Percentiles rank a stretch among this genome's conserved stretches.
Evolutionary conservation across 228 moss, liverwort and hornwort genomes (phyloP).

Genomic region (Sphagnum magellanicum): DNA sequence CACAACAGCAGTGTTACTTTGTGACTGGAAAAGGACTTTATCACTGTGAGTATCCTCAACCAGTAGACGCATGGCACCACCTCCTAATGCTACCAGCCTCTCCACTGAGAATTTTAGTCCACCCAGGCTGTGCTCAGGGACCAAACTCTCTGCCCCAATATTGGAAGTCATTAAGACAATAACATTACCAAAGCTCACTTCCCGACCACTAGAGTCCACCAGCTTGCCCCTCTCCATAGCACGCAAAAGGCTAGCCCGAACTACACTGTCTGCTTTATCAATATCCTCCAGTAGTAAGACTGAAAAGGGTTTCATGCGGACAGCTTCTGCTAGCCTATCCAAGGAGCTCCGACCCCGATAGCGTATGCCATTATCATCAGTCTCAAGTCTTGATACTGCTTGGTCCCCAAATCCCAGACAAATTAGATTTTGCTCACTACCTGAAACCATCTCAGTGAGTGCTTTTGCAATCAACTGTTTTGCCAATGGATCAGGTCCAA

Average conservation of each 20-base stretch:
- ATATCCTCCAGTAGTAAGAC: slow-evolving; percentile 84
- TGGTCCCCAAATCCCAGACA: slow-evolving; percentile 32
- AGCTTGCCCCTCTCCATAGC: slow-evolving; percentile 88
- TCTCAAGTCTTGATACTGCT: slow-evolving; percentile 21
- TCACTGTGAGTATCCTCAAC: slow-evolving; percentile 24
- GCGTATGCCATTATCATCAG: slow-evolving; percentile 24
- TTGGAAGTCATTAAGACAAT: slow-evolving; percentile 73
- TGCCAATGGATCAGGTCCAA: slow-evolving; percentile 73
- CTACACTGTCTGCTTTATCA: slow-evolving; percentile 45
- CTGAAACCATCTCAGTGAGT: slow-evolving; percentile 58
- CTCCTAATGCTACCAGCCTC: slow-evolving; percentile 21
- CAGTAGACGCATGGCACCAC: slow-evolving; percentile 11
- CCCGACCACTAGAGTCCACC: slow-evolving; percentile 44
- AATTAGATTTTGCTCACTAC: slow-evolving; percentile 43
- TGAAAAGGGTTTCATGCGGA: slow-evolving; percentile 48
- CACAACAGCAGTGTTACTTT: slow-evolving; percentile 29
- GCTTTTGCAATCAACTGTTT: slow-evolving; percentile 64
- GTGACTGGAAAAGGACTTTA: slow-evolving; percentile 19
- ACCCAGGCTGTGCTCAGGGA: not conserved
- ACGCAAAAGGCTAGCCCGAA: slow-evolving; percentile 25
- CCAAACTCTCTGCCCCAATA: slow-evolving; percentile 34
- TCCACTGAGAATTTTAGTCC: slow-evolving; percentile 25
- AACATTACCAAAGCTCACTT: slow-evolving; percentile 63
- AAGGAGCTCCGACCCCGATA: slow-evolving; percentile 48
- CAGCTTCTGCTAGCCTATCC: slow-evolving; percentile 63